phyloP scores from a whole-genome alignment of 2,329 filamentous ascomycete species.

The Sporothrix pallida region DNA sequence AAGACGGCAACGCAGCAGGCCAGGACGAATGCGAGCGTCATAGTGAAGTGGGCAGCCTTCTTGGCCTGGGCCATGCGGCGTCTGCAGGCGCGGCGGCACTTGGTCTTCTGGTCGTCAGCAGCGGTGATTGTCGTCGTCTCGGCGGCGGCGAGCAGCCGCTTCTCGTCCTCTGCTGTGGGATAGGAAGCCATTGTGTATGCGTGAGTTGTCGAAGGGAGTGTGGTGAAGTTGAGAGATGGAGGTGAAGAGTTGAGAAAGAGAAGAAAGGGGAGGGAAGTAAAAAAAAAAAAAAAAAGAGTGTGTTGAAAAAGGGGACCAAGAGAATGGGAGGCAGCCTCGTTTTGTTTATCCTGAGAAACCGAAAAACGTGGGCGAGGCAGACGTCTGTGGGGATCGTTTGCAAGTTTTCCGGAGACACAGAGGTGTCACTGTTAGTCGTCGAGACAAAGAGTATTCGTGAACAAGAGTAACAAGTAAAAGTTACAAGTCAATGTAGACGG shows the following conservation, averaged over 20 bases:
- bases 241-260: not conserved
- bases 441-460: not conserved
- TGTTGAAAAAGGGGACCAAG: not conserved
- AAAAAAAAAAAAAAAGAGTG: not conserved
- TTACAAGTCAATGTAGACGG: not conserved
- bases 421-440: constrained; percentile 19
- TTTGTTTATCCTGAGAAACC: constrained; percentile 15
- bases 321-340: constrained; percentile 5
- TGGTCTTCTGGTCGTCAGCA: constrained; percentile 27
- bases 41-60: constrained; percentile 19
- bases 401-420: constrained; percentile 22
- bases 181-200: constrained; percentile 31
- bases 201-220: not conserved
- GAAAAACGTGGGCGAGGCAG: constrained; percentile 9
- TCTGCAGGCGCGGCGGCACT: constrained; percentile 20
- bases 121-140: constrained; percentile 19
- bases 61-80: constrained; percentile 24
- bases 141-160: constrained; percentile 34
- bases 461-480: not conserved
- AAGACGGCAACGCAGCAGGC: constrained; percentile 8
- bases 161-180: constrained; percentile 34
- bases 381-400: constrained; percentile 21
- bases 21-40: constrained; percentile 24
- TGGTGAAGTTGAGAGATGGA: not conserved
- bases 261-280: not conserved